These are phyloP conservation scores for Tanacetum coccineum DNA, from an alignment of 129 eudicot species.

Conservation along the genomic window DNA sequence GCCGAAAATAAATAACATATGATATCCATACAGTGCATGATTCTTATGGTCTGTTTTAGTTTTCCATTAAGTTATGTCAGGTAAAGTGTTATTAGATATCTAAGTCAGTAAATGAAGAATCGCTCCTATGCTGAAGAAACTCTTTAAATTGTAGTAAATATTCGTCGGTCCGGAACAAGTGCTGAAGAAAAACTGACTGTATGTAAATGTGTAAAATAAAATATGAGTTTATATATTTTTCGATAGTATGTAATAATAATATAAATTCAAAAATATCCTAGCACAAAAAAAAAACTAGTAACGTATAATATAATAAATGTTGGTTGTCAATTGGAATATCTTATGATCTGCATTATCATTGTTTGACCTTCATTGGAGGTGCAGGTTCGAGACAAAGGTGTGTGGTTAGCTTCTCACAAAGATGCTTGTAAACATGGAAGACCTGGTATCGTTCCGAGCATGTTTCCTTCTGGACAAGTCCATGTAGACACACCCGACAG, in stretches of 20 bases:
- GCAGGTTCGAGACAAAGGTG: constrained; percentile 87
- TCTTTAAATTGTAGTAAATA: not conserved
- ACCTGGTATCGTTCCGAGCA: constrained; percentile 62
- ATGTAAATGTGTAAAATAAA: no score
- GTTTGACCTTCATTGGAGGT: constrained; percentile 17
- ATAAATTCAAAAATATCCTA: no score
- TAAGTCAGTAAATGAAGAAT: not conserved
- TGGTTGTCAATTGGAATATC: not conserved
- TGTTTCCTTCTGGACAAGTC: constrained; percentile 86
- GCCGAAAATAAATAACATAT: not conserved
- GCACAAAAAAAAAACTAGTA: no score
- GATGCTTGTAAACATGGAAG: constrained; percentile 69
- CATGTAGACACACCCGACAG: constrained; percentile 34
- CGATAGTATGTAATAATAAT: no score
- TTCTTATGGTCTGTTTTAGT: not conserved
- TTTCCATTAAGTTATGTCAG: no score
- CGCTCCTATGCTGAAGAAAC: not conserved
- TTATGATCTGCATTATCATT: constrained; percentile 11
- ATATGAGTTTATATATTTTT: no score
- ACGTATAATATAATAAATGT: no score
- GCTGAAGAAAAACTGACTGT: not conserved
- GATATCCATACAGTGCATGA: not conserved
- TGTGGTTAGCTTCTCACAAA: constrained; percentile 68
- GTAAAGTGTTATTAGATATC: no score
- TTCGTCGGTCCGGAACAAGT: no score